Evolutionary conservation across 352 stramenopile genomes (phyloP), one percentile per base, ranked within the genome.

Genomic region (Elongisporangium undulatum): DNA sequence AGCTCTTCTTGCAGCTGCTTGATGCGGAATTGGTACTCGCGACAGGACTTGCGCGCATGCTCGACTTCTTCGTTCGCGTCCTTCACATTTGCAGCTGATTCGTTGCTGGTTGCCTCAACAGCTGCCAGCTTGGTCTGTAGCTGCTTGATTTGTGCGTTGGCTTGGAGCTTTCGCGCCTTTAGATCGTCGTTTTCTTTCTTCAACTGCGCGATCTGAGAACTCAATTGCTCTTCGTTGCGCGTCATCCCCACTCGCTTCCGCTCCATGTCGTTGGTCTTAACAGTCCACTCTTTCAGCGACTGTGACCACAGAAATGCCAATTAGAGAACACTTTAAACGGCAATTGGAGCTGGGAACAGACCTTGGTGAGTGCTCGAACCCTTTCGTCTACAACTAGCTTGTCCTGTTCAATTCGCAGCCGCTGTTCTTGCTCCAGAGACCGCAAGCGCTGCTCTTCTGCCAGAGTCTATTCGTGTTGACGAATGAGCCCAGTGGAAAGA

Each of bases 1-100:
- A 85, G 59, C 63, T 92, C 79, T 64, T 92, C 82, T 57, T 89
- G 75, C 3, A 92, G 70, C 65, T 92, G 77, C 49, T 82, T 76
- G 58, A 75, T 73, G 23, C 79, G 79, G 56, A 92, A 92, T 29
- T 87, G 75, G 23, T 64, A 62, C 58, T 87, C 76, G 15, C 79
- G 79, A 45, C 64, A 73, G 54, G 63, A 78, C 39, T 85, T 87
- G 21, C 66, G 72, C 12, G 77, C 70, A 34, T 58, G 68, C 51
- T 87, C 70, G 12, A 92, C 54, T 56, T 90, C 79, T 13, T 69
- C 54, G 1, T 50, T 38, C 2, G 66, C 68, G n/a, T 85, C 72
- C 29, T 75, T 59, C 12, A 82, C 59, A 41, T 79, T 81, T 8
- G 61, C 56, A 9, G 89, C 66, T 19, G 69, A 21, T 2, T 58